phyloP scores from a whole-genome alignment of 2,329 filamentous ascomycete species.

The Conoideocrella luteorostrata region DNA sequence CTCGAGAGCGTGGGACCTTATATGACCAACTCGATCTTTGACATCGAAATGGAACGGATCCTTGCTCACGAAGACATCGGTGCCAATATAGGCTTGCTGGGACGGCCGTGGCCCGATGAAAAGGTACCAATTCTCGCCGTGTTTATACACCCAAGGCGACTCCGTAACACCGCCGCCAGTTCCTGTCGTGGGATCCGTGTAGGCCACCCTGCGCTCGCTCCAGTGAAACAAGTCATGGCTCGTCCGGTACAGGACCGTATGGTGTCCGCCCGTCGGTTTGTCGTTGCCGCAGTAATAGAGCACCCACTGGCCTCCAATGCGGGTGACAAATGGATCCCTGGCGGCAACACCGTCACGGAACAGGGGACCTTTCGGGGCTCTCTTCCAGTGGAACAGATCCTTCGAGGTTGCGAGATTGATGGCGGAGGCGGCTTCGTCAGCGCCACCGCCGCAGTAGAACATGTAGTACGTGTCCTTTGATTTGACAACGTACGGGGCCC shows the following conservation, averaged over 20 bases:
- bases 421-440: background rate
- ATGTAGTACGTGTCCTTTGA: background rate
- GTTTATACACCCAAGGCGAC: background rate
- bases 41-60: background rate
- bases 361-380: background rate
- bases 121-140: background rate
- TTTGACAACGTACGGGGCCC: background rate
- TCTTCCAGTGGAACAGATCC: background rate
- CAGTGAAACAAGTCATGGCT: background rate
- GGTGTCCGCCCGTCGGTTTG: background rate
- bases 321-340: background rate
- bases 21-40: background rate
- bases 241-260: background rate
- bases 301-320: background rate
- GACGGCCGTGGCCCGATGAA: slow-evolving; percentile 1
- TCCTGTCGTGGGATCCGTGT: background rate
- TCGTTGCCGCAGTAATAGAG: background rate
- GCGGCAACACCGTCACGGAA: background rate
- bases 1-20: background rate
- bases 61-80: background rate
- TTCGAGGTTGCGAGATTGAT: background rate
- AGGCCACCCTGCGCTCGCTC: background rate
- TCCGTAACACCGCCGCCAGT: background rate
- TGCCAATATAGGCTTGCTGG: background rate
- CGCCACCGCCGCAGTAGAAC: background rate